Evolutionary conservation across 768 basidiomycete species (phyloP), one percentile per base, ranked within the genome.

Genomic region (Kwoniella dendrophila): DNA sequence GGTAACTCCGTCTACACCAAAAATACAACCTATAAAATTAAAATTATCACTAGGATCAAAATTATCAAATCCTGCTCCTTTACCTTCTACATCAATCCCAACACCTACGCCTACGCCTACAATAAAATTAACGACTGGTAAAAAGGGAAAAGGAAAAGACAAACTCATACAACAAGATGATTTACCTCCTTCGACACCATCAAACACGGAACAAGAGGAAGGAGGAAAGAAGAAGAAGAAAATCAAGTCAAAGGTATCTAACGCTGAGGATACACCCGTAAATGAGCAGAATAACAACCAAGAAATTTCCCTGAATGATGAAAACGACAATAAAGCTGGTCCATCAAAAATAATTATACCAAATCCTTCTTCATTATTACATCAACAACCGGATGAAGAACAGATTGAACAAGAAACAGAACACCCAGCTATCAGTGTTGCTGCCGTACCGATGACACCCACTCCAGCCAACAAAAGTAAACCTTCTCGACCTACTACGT

Each of bases 1-100:
- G 50, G 33, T 41, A 36, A 20, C 43, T n/a, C 62, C 41, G n/a
- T 30, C 59, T 2, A 33, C 54, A 12, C 40, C 50, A 7, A 51
- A 51, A 8, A 63, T 66, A 40, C 50, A 66, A 40, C 62, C 66
- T 4, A 72, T 82, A 60, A 90, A 90, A 79, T 86, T 89, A 45
- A 94, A 92, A 56, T 58, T 68, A 12, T 62, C 65, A 24, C 62
- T 67, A 16, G 50, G 56, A 29, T 43, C 52, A n/a, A 41, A 52
- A 34, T 32, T 34, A 2, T 33, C 59, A 20, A 33, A 44, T 29
- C 51, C 56, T 18, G 34, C 55, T 10, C n/a, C 45, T 26, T 40
- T 52, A 33, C 38, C 61, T 34, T 38, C 45, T 10, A 32, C 30
- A 49, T 32, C 41, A 1, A 51, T 52, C 4, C 20, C 34, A 14